Base-by-base conservation (phyloP, 2,329 filamentous ascomycete species). In the Hymenoscyphus fructigenus region DNA sequence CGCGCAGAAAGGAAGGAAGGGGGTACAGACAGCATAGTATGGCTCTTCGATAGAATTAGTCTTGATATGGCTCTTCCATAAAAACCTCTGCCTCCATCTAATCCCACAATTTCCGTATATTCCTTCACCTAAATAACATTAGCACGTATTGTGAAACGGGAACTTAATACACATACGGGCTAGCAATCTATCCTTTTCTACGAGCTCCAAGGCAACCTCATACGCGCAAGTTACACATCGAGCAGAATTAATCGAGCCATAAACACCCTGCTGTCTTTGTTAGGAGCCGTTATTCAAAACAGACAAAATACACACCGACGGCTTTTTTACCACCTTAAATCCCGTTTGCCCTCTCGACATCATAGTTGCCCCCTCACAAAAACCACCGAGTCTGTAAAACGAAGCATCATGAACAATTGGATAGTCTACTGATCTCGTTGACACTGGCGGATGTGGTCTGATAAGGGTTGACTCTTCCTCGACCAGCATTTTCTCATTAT, bases 31-130 rank as follows among this genome's bases (percentile, higher is more conserved):
- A n/a, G 71, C 74, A 59, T 73, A 76, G n/a, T 70, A 57, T n/a
- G 71, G 66, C n/a, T 72, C 69, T 28, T 75, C 72, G 12, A 71
- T 61, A 4, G 71, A 69, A 20, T 65, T 68, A 5, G 71, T 70
- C 58, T 71, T 69, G 12, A 75, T 59, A 62, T 76, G 74, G 36
- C 67, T 74, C 67, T 75, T 75, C 4, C 70, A 70, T 7, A 76
- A 66, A 62, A 76, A 75, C 34, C 65, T 67, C 63, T 74, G 71
- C 36, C 73, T 70, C 64, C 67, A 76, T 63, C 71, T 67, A 26
- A 75, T 74, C 1, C 72, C 70, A 57, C 67, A 66, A 50, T 73
- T 75, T 7, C 67, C 70, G 62, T 75, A 74, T 28, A 75, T 74
- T 15, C 73, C 73, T 5, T 67, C 62, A 34, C 66, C 72, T 73